Conservation (phyloP, 208 protist species). For the Porcisia hertigi region DNA sequence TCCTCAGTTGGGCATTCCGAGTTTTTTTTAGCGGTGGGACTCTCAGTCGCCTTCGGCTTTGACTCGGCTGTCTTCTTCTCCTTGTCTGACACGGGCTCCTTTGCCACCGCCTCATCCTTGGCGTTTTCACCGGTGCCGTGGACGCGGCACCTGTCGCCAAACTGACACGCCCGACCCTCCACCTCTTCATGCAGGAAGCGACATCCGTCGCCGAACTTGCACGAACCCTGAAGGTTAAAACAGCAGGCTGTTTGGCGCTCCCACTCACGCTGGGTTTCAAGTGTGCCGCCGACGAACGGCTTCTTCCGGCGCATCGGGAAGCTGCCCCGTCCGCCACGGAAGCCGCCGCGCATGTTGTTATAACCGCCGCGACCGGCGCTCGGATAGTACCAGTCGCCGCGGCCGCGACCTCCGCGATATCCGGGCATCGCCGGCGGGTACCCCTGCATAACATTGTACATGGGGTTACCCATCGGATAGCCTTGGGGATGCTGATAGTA, state of each 20-base stretch:
- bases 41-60: background rate
- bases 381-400: constrained; percentile 29
- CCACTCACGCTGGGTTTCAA: constrained; percentile 80
- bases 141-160: constrained; percentile 69
- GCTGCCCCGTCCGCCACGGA: constrained; percentile 53
- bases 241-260: constrained; percentile 80
- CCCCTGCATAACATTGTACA: constrained; percentile 28
- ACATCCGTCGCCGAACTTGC: constrained; percentile 79
- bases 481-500: constrained; percentile 35
- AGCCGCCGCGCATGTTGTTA: constrained; percentile 36
- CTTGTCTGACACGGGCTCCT: constrained; percentile 7
- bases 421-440: constrained; percentile 28
- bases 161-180: constrained; percentile 58
- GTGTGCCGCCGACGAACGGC: constrained; percentile 80
- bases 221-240: constrained; percentile 80
- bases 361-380: constrained; percentile 29
- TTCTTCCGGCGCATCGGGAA: constrained; percentile 55
- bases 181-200: constrained; percentile 81
- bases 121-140: constrained; percentile 30
- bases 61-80: constrained; percentile 3
- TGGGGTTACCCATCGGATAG: constrained; percentile 38
- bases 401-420: constrained; percentile 23
- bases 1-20: background rate
- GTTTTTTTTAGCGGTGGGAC: background rate
- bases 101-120: constrained; percentile 11